Evolutionary conservation across 345 rosid genomes (phyloP).

Genomic region (Eucalyptus sp.): DNA sequence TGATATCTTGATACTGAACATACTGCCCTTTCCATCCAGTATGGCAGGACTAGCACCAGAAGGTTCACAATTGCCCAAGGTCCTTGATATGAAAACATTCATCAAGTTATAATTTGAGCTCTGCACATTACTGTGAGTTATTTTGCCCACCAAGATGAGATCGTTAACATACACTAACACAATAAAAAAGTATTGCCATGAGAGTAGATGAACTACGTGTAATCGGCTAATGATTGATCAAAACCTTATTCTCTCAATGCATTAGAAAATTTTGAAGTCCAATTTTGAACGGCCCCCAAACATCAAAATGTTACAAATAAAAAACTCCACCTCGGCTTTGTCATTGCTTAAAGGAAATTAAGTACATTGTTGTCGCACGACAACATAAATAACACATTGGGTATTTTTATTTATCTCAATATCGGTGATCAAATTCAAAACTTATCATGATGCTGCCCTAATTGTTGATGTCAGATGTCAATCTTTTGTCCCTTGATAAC

Average conservation of each 20-base stretch:
- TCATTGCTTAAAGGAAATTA: neutral
- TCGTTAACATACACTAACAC: neutral
- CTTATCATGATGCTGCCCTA: too few species aligned
- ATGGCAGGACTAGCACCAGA: slow-evolving; percentile 78
- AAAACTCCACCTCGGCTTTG: neutral
- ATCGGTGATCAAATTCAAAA: neutral
- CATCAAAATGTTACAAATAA: neutral
- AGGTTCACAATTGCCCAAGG: slow-evolving; percentile 43
- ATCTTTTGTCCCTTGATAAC: too few species aligned
- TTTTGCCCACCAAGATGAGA: neutral
- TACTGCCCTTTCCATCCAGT: slow-evolving; percentile 17
- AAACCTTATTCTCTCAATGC: neutral
- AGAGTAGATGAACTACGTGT: neutral
- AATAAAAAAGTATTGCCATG: neutral
- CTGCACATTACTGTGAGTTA: neutral
- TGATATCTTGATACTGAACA: neutral
- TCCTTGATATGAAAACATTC: neutral
- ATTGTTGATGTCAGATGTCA: too few species aligned
- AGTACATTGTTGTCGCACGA: neutral
- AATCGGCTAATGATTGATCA: neutral
- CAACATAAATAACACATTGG: neutral
- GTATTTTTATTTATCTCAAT: neutral
- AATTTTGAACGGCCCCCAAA: neutral
- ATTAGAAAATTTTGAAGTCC: neutral
- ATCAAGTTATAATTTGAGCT: neutral